Evolutionary conservation across 208 protist genomes (phyloP), one percentile per base, ranked within the genome.

Genomic region (Crithidia fasciculata): DNA sequence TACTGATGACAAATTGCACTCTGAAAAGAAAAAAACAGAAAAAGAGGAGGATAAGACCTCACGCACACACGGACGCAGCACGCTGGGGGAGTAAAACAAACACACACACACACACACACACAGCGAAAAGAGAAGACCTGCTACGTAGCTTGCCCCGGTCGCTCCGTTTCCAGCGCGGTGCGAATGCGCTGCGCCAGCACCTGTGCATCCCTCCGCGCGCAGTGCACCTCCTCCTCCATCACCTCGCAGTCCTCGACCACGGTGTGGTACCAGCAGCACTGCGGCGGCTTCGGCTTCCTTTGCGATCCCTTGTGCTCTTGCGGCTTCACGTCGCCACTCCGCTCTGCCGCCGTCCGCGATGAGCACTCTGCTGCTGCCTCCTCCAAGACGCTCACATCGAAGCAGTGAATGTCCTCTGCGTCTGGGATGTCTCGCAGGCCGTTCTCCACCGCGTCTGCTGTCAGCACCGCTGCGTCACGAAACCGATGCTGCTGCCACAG

Each of bases 341-440:
- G 18, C 6, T 12, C 39, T 45, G 18, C 19, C 5, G n/a, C 44
- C 12, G 45, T 13, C 12, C 45, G 45, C 45, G 45, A 49, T 16
- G 52, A 43, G 39, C 53, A 40, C 44, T 74, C 57, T 8, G 67
- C 66, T 10, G 50, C 60, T 9, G 74, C 69, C 0, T 59, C 47
- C 60, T 74, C 57, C 41, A 88, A 63, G 8, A 75, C 61, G 13
- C 72, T 67, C 8, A 87, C 67, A 57, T 87, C 79, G 66, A 87
- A 89, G 65, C 78, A 86, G 41, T 44, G 58, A 56, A 92, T 82
- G 13, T 84, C 72, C 10, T 78, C 65, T 9, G 72, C 62, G 5
- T 37, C 40, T 2, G 83, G 83, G n/a, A 88, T 76, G 18, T 37
- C 39, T 4, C 61, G 43, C 15, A 43, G 3, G n/a, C 8, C 44